Conservation (phyloP, 305 asterid species). For the Ilex paraguariensis region DNA sequence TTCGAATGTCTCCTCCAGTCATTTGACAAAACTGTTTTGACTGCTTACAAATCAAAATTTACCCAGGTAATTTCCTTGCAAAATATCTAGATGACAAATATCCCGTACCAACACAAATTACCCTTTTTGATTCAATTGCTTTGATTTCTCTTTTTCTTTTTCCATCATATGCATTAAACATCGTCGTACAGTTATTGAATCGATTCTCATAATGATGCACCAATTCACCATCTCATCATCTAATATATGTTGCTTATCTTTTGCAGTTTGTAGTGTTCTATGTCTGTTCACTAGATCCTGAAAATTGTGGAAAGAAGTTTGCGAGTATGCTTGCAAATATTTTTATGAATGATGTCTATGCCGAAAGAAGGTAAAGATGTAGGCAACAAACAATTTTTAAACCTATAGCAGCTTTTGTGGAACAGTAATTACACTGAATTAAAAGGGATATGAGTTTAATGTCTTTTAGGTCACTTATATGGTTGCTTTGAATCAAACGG, state of each 20-base stretch:
- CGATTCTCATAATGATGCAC: not conserved
- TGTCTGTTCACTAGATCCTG: constrained; percentile 96
- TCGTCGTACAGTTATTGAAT: no score
- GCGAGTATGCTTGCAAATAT: constrained; percentile 37
- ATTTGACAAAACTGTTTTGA: constrained; percentile 75
- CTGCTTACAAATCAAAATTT: constrained; percentile 84
- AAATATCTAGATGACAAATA: not conserved
- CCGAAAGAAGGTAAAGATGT: constrained; percentile 58
- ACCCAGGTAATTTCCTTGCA: constrained; percentile 59
- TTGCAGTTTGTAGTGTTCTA: constrained; percentile 92
- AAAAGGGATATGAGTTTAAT: no score
- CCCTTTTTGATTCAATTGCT: not conserved
- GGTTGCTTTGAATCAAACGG: no score
- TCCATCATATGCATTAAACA: not conserved
- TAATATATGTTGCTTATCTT: constrained; percentile 4
- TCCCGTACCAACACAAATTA: not conserved
- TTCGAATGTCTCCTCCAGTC: constrained; percentile 78
- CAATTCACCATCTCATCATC: not conserved
- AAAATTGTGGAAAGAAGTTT: constrained; percentile 64
- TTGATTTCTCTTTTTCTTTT: not conserved
- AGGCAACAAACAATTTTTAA: no score
- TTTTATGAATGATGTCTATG: constrained; percentile 43
- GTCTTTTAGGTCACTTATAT: no score
- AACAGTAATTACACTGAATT: no score
- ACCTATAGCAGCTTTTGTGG: no score